Conservation (phyloP, 2,329 filamentous ascomycete species). For the Grosmannia clavigera region DNA sequence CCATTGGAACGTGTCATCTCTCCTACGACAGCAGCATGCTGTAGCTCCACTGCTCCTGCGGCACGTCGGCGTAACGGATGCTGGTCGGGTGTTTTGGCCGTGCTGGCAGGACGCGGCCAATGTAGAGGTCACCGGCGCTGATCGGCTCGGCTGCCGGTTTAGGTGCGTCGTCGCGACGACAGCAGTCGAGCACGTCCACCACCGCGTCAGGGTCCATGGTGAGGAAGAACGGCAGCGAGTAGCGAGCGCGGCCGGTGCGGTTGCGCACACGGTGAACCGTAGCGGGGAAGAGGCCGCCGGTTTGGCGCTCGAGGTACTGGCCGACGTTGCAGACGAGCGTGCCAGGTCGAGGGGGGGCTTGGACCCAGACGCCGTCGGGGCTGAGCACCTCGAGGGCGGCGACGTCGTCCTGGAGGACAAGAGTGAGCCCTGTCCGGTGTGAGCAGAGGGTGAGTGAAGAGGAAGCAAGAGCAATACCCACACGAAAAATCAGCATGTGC, state of each 20-base stretch:
- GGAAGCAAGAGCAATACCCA: not conserved
- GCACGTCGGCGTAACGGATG: slow-evolving; percentile 1
- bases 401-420: slow-evolving; percentile 31
- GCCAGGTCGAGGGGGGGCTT: slow-evolving; percentile 4
- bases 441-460: not conserved
- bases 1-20: too few relatives aligned
- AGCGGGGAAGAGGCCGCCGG: slow-evolving; percentile 32
- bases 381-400: slow-evolving; percentile 29
- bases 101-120: not conserved
- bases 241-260: slow-evolving; percentile 25
- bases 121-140: slow-evolving; percentile 1
- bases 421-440: slow-evolving; percentile 22
- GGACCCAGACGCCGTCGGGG: slow-evolving; percentile 24
- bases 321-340: slow-evolving; percentile 37
- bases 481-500: slow-evolving; percentile 35
- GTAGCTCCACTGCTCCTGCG: slow-evolving; percentile 1
- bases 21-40: not conserved
- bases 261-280: slow-evolving; percentile 40
- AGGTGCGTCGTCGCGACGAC: not conserved
- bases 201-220: slow-evolving; percentile 29
- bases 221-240: slow-evolving; percentile 46
- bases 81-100: slow-evolving; percentile 3
- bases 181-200: not conserved
- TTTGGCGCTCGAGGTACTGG: slow-evolving; percentile 37
- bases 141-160: not conserved